These are phyloP conservation scores for Raddia distichophylla DNA, from an alignment of 176 grass and related monocot genomes.

Conservation along the genomic window DNA sequence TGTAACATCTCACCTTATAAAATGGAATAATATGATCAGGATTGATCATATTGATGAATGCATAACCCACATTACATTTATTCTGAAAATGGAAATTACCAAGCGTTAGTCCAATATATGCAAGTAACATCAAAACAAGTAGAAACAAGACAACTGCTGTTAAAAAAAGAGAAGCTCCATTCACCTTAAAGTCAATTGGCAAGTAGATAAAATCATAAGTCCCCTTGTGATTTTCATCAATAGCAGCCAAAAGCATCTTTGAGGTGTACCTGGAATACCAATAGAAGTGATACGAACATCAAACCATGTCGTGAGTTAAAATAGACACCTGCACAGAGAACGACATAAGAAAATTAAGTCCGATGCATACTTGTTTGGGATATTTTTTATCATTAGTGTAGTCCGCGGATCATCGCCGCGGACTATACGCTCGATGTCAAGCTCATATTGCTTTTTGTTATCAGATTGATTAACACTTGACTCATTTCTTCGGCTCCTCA, in stretches of 20 bases:
- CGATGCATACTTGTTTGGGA: slow-evolving; percentile 86
- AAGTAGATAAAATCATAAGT: slow-evolving; percentile 98
- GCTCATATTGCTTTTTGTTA: slow-evolving; percentile 89
- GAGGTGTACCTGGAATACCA: slow-evolving; percentile 84
- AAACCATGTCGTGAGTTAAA: slow-evolving; percentile 41
- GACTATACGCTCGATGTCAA: slow-evolving; percentile 81
- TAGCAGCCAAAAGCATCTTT: slow-evolving; percentile 95
- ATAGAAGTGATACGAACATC: slow-evolving; percentile 26
- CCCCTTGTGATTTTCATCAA: slow-evolving; percentile 90
- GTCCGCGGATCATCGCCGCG: slow-evolving; percentile 72
- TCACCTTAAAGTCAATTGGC: slow-evolving; percentile 97
- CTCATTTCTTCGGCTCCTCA: slow-evolving; percentile 76
- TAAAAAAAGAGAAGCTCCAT: slow-evolving; percentile 6
- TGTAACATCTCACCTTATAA: slow-evolving; percentile 75
- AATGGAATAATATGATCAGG: slow-evolving; percentile 89
- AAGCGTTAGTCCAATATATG: slow-evolving; percentile 31
- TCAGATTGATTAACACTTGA: slow-evolving; percentile 70
- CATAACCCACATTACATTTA: slow-evolving; percentile 96
- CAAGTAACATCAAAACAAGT: slow-evolving; percentile 1
- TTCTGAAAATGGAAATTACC: slow-evolving; percentile 65
- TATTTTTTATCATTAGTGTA: slow-evolving; percentile 98
- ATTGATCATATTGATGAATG: slow-evolving; percentile 94
- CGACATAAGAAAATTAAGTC: slow-evolving; percentile 26
- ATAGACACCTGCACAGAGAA: slow-evolving; percentile 49
- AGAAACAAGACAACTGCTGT: slow-evolving; percentile 29